Conservation (phyloP, 1,284 basidiomycete genomes). For the Ganoderma resinaceum region DNA sequence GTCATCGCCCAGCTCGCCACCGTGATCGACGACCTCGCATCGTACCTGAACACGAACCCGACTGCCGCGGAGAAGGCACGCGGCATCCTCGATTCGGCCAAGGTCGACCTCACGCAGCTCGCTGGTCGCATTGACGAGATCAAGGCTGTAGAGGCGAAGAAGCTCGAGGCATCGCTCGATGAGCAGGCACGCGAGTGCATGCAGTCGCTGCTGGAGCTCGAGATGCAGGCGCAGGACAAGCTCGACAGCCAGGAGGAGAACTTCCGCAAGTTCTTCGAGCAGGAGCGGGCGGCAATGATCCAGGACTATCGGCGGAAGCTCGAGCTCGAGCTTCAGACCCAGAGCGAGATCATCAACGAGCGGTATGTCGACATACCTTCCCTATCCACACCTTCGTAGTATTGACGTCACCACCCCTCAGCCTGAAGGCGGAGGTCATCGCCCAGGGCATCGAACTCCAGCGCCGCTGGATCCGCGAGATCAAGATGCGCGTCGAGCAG, state of each 20-base stretch:
- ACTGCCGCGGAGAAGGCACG: constrained; percentile 70
- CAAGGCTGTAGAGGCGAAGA: constrained; percentile 81
- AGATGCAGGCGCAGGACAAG: constrained; percentile 86
- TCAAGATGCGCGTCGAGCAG: constrained; percentile 95
- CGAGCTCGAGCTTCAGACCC: constrained; percentile 85
- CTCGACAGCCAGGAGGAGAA: constrained; percentile 88
- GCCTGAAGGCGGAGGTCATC: constrained; percentile 93
- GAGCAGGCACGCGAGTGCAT: constrained; percentile 89
- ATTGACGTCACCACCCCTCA: constrained; percentile 38
- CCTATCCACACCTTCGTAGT: too few relatives aligned
- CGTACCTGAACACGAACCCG: constrained; percentile 83
- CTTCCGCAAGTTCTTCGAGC: constrained; percentile 84
- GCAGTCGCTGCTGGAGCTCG: constrained; percentile 81
- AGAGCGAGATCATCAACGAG: constrained; percentile 94
- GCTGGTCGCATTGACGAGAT: constrained; percentile 82
- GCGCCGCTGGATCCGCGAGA: constrained; percentile 94
- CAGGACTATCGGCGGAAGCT: constrained; percentile 88
- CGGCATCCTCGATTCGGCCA: constrained; percentile 77
- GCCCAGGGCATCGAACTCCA: constrained; percentile 98
- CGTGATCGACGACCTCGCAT: constrained; percentile 93
- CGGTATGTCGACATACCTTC: constrained; percentile 57
- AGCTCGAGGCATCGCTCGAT: constrained; percentile 82
- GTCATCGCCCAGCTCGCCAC: constrained; percentile 91
- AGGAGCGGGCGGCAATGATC: constrained; percentile 80
- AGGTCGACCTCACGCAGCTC: constrained; percentile 85